Evolutionary conservation across 1,284 basidiomycete species (phyloP), one percentile per base, ranked within the genome.

Genomic region (Pseudozyma tsukubaensis): DNA sequence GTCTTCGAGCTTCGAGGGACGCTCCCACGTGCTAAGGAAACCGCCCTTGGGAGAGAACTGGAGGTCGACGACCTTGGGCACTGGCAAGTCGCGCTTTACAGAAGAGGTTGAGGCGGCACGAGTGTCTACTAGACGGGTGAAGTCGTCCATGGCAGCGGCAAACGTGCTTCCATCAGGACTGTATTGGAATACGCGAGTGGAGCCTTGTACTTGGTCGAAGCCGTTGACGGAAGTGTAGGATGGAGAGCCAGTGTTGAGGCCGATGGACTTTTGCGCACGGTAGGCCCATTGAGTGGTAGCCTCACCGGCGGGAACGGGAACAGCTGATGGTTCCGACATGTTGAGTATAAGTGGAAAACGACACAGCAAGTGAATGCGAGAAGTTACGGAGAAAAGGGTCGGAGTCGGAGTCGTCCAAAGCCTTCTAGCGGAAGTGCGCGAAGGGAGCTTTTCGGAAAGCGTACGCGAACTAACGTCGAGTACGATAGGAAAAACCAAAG

Each of bases 21-120:
- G 89, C 86, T 97, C 94, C 92, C 94, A 98, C 49, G 94, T 97
- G 65, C 92, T 94, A 51, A 99, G 85, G 85, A 93, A 97, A 1
- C 92, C 94, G 48, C 94, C 94, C 71, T 92, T 89, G 7, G 96
- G 95, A 8, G 95, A 98, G 86, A 98, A 97, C 73, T 89, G 89
- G 77, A 98, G 86, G 81, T 96, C 94, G 63, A 94, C 85, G 77
- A 92, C 89, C 82, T 91, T 92, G 64, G 91, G 87, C 51, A 93
- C 83, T 13, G 76, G 75, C 2, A 83, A 67, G 62, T 74, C 72
- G 52, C 67, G 80, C 60, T 67, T 67, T 39, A 81, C 65, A 29
- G 51, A 54, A 35, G 75, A 70, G 16, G 56, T 76, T 59, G 39
- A 86, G 21, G 60, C 79, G 50, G 57, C 77, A 52, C 49, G 82